Base-by-base conservation (phyloP, 2,329 filamentous ascomycete genomes). In the Penicillium sp. region DNA sequence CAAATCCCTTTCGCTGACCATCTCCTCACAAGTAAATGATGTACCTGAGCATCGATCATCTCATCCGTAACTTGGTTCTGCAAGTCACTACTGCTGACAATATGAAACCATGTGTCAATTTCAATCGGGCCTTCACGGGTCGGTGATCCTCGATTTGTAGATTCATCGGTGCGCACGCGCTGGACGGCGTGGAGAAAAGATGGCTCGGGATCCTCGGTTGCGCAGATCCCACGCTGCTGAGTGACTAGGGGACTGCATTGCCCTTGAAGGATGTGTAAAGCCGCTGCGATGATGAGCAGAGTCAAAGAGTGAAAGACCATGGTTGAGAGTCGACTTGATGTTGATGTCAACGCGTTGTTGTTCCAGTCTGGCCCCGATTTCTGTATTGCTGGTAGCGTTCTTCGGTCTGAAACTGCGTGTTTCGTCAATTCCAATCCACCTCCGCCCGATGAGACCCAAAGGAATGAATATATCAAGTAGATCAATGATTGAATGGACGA, bases 91-190 rank as follows among this genome's bases (percentile, higher is more conserved):
- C 64, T 66, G 45, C 62, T 65, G 36, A 75, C 57, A 37, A 74
- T 64, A 53, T 75, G 72, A 44, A 74, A 70, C 59, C 69, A 74
- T 18, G 66, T 70, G 7, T 69, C 64, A 26, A 73, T 65, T 43
- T 66, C 59, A 39, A 71, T 69, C 11, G 60, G 59, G 4, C 49
- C 49, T 9, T 57, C 48, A 7, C 62, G 57, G 25, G 49, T 53
- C 29, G 58, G 56, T n/a, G 56, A 50, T 9, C 43, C 48, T 18
- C 27, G 7, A 40, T 18, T 9, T 50, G 29, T 37, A 47, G 36
- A 12, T 57, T 62, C 56, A 9, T 54, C 46, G 6, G 35, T 46
- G 13, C 49, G 56, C 27, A 69, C 48, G 28, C 53, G 58, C 38
- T 55, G 49, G n/a, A 66, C 53, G 38, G 59, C 61, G 37, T 48